phyloP scores from a whole-genome alignment of 495 filamentous ascomycete species.

The Arthonia radiata region DNA sequence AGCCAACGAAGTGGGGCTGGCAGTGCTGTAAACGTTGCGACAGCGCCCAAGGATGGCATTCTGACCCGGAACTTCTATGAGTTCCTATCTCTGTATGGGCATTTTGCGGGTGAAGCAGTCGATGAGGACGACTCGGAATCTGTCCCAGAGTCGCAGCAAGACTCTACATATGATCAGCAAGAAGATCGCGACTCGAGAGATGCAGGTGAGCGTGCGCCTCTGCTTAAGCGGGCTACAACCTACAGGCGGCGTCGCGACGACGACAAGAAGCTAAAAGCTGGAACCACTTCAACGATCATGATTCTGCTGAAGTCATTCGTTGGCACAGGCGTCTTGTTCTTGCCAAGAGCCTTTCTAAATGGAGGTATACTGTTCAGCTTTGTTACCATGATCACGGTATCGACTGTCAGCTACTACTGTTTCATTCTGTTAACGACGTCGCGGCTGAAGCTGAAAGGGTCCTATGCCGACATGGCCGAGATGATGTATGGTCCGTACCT shows the following conservation, averaged over 20 bases:
- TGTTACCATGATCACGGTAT: conserved; percentile 61
- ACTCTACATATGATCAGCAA: too few relatives aligned
- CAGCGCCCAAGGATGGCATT: conserved; percentile 25
- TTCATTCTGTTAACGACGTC: conserved; percentile 82
- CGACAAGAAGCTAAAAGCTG: conserved; percentile 43
- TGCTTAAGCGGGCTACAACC: neutral
- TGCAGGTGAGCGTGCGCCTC: neutral
- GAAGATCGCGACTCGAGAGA: conserved; percentile 3
- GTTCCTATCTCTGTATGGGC: conserved; percentile 81
- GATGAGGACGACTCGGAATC: conserved; percentile 89
- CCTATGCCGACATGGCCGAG: conserved; percentile 90
- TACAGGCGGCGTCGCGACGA: conserved; percentile 39
- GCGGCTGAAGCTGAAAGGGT: conserved; percentile 57
- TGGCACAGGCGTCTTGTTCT: conserved; percentile 88
- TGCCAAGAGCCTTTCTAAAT: conserved; percentile 79
- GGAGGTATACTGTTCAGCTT: conserved; percentile 96
- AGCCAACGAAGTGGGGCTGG: too few relatives aligned
- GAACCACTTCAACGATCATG: conserved; percentile 46
- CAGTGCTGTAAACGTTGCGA: too few relatives aligned
- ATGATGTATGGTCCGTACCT: conserved; percentile 78
- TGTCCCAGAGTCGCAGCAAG: too few relatives aligned
- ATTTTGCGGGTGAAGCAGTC: conserved; percentile 88
- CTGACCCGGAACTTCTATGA: conserved; percentile 85
- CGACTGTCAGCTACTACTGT: conserved; percentile 75
- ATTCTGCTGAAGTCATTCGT: conserved; percentile 91